phyloP scores from a whole-genome alignment of 2,329 filamentous ascomycete species.

The Fusarium domesticum region DNA sequence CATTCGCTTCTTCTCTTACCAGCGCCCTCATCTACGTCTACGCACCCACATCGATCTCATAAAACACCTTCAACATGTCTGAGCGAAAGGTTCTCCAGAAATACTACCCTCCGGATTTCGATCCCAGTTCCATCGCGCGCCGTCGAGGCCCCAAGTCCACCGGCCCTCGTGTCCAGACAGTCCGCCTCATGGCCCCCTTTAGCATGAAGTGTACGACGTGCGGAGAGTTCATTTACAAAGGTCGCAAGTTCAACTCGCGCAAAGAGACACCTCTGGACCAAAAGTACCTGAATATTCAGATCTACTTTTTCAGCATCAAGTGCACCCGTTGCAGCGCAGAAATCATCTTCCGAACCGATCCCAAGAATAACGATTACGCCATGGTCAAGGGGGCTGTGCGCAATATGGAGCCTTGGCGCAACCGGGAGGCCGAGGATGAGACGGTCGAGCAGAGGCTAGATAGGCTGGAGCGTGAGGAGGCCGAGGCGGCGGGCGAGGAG shows the following conservation, averaged over 20 bases:
- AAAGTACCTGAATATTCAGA: slow-evolving; percentile 82
- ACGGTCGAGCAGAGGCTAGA: slow-evolving; percentile 86
- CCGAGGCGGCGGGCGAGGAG: slow-evolving; percentile 58
- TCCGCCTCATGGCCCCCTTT: slow-evolving; percentile 66
- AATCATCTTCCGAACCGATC: slow-evolving; percentile 92
- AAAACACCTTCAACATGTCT: slow-evolving; percentile 59
- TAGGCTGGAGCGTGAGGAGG: slow-evolving; percentile 73
- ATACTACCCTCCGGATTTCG: slow-evolving; percentile 77
- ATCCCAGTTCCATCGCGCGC: slow-evolving; percentile 75
- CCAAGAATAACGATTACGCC: slow-evolving; percentile 90
- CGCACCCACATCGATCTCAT: background rate
- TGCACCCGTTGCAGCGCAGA: slow-evolving; percentile 84
- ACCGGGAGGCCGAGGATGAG: slow-evolving; percentile 62
- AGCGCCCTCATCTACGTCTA: background rate
- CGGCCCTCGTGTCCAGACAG: slow-evolving; percentile 78
- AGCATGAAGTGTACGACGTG: slow-evolving; percentile 46
- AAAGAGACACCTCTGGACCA: slow-evolving; percentile 89
- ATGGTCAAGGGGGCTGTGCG: slow-evolving; percentile 78
- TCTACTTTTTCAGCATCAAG: slow-evolving; percentile 78
- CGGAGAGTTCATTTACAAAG: slow-evolving; percentile 84
- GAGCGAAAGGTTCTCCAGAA: slow-evolving; percentile 76
- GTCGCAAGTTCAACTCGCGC: slow-evolving; percentile 90
- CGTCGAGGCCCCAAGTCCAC: slow-evolving; percentile 66
- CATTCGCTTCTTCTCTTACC: background rate
- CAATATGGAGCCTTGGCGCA: slow-evolving; percentile 90